phyloP scores from a whole-genome alignment of 129 eudicot genomes.

The Cynara cardunculus region DNA sequence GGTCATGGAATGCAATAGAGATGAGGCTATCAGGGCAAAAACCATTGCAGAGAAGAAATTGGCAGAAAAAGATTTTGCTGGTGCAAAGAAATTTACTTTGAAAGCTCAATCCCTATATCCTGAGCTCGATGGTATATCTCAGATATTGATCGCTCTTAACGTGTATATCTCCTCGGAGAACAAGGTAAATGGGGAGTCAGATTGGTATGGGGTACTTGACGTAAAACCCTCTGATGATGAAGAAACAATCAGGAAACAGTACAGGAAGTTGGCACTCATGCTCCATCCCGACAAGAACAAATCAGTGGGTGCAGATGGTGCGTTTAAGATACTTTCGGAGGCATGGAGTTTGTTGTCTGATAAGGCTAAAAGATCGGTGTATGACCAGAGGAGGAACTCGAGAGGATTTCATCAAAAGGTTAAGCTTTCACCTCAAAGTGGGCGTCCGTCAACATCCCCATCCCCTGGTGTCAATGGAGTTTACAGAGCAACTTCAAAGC shows the following conservation, averaged over 20 bases:
- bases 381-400: conserved; percentile 48
- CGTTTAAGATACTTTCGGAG: conserved; percentile 64
- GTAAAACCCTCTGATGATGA: conserved; percentile 56
- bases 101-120: conserved; percentile 68
- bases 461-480: conserved; percentile 36
- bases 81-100: conserved; percentile 67
- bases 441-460: conserved; percentile 35
- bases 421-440: conserved; percentile 30
- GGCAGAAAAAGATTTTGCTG: conserved; percentile 46
- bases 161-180: conserved; percentile 57
- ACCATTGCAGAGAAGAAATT: conserved; percentile 61
- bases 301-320: conserved; percentile 74
- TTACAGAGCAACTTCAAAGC: conserved; percentile 30
- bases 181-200: conserved; percentile 59
- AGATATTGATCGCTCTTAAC: conserved; percentile 46
- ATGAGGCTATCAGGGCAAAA: conserved; percentile 68
- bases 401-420: conserved; percentile 39
- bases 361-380: conserved; percentile 50
- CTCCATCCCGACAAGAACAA: conserved; percentile 85
- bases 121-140: conserved; percentile 61
- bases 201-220: conserved; percentile 68
- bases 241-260: conserved; percentile 49
- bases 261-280: conserved; percentile 52
- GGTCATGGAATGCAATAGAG: conserved; percentile 82
- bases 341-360: conserved; percentile 72